Evolutionary conservation across 371 early-diverging fungal genomes (phyloP).

Genomic region (Syncephalastrum monosporum): DNA sequence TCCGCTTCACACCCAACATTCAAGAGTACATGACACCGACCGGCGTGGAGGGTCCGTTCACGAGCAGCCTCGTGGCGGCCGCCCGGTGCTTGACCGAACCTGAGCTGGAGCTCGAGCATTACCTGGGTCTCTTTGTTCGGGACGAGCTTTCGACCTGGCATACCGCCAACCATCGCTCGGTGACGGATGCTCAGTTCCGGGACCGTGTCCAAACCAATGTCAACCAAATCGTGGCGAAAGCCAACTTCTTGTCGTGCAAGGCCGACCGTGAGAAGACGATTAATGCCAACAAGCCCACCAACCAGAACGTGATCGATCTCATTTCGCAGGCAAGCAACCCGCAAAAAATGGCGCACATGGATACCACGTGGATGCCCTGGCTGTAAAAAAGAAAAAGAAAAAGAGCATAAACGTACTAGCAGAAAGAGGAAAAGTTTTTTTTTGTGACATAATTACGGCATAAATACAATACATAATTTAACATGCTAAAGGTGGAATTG

Average conservation of each 20-base stretch:
- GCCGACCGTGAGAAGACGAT: conserved; percentile 30
- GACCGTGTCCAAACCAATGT: conserved; percentile 68
- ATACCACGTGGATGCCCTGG: conserved; percentile 85
- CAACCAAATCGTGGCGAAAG: conserved; percentile 68
- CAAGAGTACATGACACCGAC: conserved; percentile 91
- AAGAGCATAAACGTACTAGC: background rate
- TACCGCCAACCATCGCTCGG: conserved; percentile 52
- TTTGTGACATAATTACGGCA: background rate
- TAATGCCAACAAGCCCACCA: conserved; percentile 56
- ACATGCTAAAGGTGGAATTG: too few species aligned
- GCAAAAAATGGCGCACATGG: conserved; percentile 91
- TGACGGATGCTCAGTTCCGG: conserved; percentile 64
- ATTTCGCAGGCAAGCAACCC: conserved; percentile 91
- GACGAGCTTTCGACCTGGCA: conserved; percentile 89
- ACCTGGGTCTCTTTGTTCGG: conserved; percentile 81
- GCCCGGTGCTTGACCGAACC: conserved; percentile 77
- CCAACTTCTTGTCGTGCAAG: conserved; percentile 73
- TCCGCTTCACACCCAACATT: conserved; percentile 96
- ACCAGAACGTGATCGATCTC: conserved; percentile 82
- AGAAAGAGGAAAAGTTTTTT: background rate
- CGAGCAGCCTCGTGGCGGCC: conserved; percentile 77
- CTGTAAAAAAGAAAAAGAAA: conserved; percentile 36
- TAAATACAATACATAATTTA: background rate
- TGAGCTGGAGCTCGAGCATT: conserved; percentile 83
- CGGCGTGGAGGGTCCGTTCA: conserved; percentile 92